Base-by-base conservation (phyloP, 2,329 filamentous ascomycete species). In the Westerdykella sp. region DNA sequence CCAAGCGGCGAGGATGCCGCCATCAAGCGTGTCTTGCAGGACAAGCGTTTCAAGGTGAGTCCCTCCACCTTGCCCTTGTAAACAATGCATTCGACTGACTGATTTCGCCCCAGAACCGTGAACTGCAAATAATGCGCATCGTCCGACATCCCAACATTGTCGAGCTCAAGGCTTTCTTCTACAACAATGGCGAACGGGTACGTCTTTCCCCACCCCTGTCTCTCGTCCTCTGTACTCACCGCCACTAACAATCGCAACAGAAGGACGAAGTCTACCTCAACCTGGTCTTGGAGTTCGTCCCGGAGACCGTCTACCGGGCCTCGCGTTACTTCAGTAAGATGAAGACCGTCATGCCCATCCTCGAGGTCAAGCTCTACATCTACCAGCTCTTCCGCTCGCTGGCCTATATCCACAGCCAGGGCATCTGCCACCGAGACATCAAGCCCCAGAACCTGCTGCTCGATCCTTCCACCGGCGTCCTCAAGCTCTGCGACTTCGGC, bases 261-360 rank as follows among this genome's bases (percentile, higher is more conserved):
- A 68, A 96, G 76, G 93, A 98, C 69, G 93, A 98, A 73, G 93
- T 98, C 31, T 98, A 97, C 69, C 83, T 98, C 55, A 98, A 98
- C 66, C 79, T 98, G 48, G 91, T 98, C 41, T 88, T 97, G 69
- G 93, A 98, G 69, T 98, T 89, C 62, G 93, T 98, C 39, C 93
- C 93, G 40, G 93, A 98, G 75, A 98, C 93, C 11, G 93, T 98
- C 40, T 98, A 98, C 71, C 84, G 93, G 63, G 93, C 93, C 35
- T 97, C 93, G 51, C 84, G 93, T 62, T 97, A 96, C 74, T 98
- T 98, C 79, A 97, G 94, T 79, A 98, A 98, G 77, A 85, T 97
- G 84, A 98, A 97, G 82, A 95, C 90, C 6, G 96, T 91, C 41
- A 98, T 98, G 93, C 93, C 93, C 13, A 95, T 91, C 59, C 81